phyloP scores from a whole-genome alignment of 805 yeast species.

The Metschnikowia hibisci region DNA sequence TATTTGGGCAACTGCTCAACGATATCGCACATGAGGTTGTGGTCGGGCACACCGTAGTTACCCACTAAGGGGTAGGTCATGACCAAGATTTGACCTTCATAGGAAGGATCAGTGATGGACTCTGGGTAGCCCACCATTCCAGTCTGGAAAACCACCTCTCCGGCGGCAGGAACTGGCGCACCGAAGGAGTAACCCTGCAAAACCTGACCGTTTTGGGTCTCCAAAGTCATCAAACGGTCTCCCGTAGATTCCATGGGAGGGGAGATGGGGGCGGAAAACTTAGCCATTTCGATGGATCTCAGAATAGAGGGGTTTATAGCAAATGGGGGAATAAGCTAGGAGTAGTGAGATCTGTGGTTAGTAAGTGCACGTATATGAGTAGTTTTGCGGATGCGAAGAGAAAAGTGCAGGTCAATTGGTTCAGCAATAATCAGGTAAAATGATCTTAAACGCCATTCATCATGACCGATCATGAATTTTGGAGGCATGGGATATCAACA shows the following conservation, averaged over 20 bases:
- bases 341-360: constrained; percentile 10
- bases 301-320: constrained; percentile 2
- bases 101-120: constrained; percentile 96
- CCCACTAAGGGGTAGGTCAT: constrained; percentile 97
- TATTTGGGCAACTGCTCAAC: constrained; percentile 78
- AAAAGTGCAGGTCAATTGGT: neutral
- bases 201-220: constrained; percentile 79
- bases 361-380: constrained; percentile 8
- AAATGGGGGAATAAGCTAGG: constrained; percentile 4
- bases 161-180: constrained; percentile 83
- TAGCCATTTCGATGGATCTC: constrained; percentile 21
- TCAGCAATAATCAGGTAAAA: no score
- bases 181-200: constrained; percentile 97
- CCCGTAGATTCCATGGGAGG: constrained; percentile 85
- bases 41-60: constrained; percentile 98
- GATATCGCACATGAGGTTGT: constrained; percentile 64
- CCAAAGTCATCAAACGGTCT: constrained; percentile 81
- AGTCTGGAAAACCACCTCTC: constrained; percentile 98
- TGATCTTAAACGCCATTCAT: no score
- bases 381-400: neutral
- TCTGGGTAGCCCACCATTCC: constrained; percentile 99
- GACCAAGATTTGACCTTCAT: constrained; percentile 95
- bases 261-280: constrained; percentile 76
- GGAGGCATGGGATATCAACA: no score
- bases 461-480: no score